phyloP scores from a whole-genome alignment of 2,329 filamentous ascomycete genomes.

The Pseudopithomyces chartarum region DNA sequence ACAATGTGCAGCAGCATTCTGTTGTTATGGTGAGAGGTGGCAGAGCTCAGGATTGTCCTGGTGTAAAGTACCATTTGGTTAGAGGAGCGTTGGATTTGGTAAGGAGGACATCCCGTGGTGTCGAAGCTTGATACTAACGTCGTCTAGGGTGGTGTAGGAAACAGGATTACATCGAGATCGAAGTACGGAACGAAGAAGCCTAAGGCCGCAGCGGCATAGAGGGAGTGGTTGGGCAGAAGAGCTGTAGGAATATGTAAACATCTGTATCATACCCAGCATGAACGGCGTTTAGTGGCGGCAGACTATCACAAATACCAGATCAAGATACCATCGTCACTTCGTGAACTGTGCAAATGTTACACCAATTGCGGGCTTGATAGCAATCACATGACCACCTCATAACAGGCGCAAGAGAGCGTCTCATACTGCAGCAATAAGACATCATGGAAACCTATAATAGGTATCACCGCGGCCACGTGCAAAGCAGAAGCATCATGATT shows the following conservation, averaged over 20 bases:
- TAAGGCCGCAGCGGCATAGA: constrained; percentile 58
- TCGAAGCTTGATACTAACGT: constrained; percentile 21
- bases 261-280: constrained; percentile 35
- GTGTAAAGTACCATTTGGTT: constrained; percentile 94
- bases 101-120: constrained; percentile 22
- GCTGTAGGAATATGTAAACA: constrained; percentile 22
- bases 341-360: not conserved
- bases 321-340: not conserved
- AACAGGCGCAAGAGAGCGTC: too few relatives aligned
- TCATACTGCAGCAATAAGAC: too few relatives aligned
- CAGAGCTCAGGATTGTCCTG: constrained; percentile 93
- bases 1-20: constrained; percentile 98
- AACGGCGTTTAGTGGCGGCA: constrained; percentile 23
- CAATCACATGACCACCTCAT: not conserved
- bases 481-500: too few relatives aligned
- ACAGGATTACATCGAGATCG: constrained; percentile 80
- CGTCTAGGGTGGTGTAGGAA: constrained; percentile 82
- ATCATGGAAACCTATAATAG: too few relatives aligned
- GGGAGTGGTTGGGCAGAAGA: not conserved
- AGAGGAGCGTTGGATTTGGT: constrained; percentile 92
- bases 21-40: constrained; percentile 96
- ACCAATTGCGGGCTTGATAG: not conserved
- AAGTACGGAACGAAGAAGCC: constrained; percentile 99
- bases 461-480: too few relatives aligned
- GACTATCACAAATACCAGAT: constrained; percentile 1